Evolutionary conservation across 805 yeast genomes (phyloP).

Genomic region (Lachancea mirantina): DNA sequence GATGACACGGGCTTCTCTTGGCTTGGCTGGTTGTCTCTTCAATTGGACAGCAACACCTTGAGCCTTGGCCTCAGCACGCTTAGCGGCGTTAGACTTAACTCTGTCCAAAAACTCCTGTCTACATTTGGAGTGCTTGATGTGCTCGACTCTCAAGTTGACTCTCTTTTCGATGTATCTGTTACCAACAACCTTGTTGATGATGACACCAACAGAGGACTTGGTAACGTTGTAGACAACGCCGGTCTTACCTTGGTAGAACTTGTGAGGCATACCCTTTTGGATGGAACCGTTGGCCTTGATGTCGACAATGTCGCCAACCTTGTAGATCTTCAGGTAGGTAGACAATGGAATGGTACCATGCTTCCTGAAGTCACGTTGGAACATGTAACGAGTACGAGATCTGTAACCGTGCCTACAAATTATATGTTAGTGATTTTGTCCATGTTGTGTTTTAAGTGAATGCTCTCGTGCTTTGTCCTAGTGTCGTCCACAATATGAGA

Average conservation of each 20-base stretch:
- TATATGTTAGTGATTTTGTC: slow-evolving; percentile 10
- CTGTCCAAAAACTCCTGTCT: slow-evolving; percentile 98
- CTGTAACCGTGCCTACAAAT: slow-evolving; percentile 88
- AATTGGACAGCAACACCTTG: slow-evolving; percentile 84
- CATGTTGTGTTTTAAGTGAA: no score
- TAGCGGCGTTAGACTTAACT: slow-evolving; percentile 94
- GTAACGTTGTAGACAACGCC: slow-evolving; percentile 99
- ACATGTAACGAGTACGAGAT: slow-evolving; percentile 99
- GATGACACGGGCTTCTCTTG: slow-evolving; percentile 88
- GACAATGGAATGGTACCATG: slow-evolving; percentile 94
- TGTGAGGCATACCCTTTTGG: slow-evolving; percentile 99
- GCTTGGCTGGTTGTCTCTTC: slow-evolving; percentile 98
- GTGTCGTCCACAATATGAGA: no score
- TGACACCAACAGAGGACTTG: slow-evolving; percentile 97
- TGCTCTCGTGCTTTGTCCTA: no score
- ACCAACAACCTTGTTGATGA: slow-evolving; percentile 97
- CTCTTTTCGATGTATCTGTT: slow-evolving; percentile 99
- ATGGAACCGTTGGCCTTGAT: slow-evolving; percentile 98
- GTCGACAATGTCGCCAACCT: slow-evolving; percentile 99
- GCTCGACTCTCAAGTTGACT: slow-evolving; percentile 97
- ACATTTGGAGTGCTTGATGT: slow-evolving; percentile 99
- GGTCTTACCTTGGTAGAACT: slow-evolving; percentile 99
- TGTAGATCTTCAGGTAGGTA: slow-evolving; percentile 95
- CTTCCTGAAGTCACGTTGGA: slow-evolving; percentile 97
- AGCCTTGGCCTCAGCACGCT: slow-evolving; percentile 89